Evolutionary conservation across 352 stramenopile species (phyloP).

Genomic region (Globisporangium lucens): DNA sequence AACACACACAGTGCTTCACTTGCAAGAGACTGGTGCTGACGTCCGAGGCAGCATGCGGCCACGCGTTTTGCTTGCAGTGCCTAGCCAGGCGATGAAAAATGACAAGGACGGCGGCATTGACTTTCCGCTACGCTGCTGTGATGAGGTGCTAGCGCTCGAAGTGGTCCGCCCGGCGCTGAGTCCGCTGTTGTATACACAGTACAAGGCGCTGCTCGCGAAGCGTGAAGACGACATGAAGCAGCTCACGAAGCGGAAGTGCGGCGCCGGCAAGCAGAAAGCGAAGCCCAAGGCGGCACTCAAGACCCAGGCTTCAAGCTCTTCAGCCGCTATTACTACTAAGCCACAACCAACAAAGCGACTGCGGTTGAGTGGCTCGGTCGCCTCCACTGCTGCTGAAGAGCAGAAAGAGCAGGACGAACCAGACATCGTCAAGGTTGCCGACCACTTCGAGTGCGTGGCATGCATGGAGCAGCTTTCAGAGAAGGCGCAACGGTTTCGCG

Average conservation of each 20-base stretch:
- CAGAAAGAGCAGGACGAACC: neutral
- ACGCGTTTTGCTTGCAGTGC: slow-evolving; percentile 34
- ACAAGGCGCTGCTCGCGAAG: slow-evolving; percentile 30
- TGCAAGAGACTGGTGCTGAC: slow-evolving; percentile 14
- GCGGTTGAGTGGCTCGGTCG: neutral
- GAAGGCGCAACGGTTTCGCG: neutral
- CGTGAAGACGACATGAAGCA: slow-evolving; percentile 7
- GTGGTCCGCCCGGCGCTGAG: slow-evolving; percentile 27
- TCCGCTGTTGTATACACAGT: slow-evolving; percentile 24
- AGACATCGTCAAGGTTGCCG: neutral
- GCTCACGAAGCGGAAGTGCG: neutral
- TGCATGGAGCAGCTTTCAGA: slow-evolving; percentile 10
- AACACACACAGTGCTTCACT: neutral
- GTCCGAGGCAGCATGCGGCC: slow-evolving; percentile 14
- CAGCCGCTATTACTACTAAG: neutral
- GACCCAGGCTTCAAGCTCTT: neutral
- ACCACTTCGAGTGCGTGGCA: slow-evolving; percentile 7
- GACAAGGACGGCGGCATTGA: slow-evolving; percentile 23
- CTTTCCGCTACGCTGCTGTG: slow-evolving; percentile 39
- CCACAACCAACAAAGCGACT: neutral
- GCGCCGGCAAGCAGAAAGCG: slow-evolving; percentile 14
- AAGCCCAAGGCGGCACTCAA: neutral
- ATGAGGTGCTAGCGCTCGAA: slow-evolving; percentile 28
- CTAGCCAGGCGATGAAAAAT: slow-evolving; percentile 29
- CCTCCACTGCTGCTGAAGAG: slow-evolving; percentile 18